Conservation (phyloP, 768 basidiomycete genomes). For the Macrolepiota albuminosa region DNA sequence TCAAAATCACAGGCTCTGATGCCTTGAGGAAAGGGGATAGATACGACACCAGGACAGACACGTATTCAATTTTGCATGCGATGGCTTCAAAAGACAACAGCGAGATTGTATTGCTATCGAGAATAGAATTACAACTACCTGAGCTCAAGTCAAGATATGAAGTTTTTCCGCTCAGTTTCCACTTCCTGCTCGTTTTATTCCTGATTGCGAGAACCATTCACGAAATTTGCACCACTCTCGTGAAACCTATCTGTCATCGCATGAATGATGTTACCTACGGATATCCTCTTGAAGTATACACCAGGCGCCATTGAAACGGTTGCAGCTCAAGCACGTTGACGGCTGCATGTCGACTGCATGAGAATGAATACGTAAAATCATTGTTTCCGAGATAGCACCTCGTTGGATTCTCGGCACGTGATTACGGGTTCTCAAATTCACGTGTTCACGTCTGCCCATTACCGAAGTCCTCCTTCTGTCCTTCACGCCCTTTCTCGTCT, state of each 20-base stretch:
- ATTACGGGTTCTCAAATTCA: background rate
- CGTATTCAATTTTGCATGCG: background rate
- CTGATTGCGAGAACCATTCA: no score
- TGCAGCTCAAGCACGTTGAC: no score
- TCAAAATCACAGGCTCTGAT: conserved; percentile 3
- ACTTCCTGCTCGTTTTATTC: background rate
- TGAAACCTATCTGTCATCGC: no score
- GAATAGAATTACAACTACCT: background rate
- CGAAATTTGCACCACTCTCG: no score
- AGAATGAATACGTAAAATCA: background rate
- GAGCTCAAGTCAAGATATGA: background rate
- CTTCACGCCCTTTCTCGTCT: background rate
- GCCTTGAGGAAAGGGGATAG: conserved; percentile 1
- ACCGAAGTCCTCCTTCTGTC: background rate
- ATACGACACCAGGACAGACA: background rate
- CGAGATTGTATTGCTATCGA: background rate
- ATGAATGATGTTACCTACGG: no score
- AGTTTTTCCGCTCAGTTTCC: background rate
- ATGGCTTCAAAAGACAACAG: background rate
- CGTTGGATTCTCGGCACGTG: background rate
- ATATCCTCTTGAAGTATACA: no score
- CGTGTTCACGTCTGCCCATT: background rate
- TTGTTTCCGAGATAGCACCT: background rate
- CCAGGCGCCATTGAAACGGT: background rate
- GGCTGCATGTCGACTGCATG: background rate